Percentiles rank a stretch among this genome's conserved stretches.
These are phyloP conservation scores for Russula dissimulans DNA, from an alignment of 768 basidiomycete genomes.

Conservation along the genomic window DNA sequence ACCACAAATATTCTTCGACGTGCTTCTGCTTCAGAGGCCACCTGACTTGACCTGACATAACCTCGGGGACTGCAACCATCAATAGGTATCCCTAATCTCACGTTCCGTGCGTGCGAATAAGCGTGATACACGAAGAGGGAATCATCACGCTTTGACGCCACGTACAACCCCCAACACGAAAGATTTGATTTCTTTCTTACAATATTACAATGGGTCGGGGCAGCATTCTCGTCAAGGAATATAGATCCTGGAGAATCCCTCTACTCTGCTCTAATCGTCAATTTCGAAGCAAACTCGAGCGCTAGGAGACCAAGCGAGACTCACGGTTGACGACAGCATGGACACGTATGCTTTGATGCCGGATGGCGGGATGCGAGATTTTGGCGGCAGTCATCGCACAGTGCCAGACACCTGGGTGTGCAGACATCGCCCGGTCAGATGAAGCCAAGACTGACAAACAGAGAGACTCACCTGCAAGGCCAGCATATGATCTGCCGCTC, in stretches of 20 bases:
- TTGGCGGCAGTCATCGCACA: slow-evolving; percentile 60
- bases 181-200: neutral
- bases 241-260: slow-evolving; percentile 55
- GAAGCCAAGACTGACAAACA: neutral
- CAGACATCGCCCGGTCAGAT: neutral
- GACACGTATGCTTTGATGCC: slow-evolving; percentile 53
- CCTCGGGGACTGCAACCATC: neutral
- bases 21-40: neutral
- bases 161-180: neutral
- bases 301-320: slow-evolving; percentile 5
- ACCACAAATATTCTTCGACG: too few relatives aligned
- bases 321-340: slow-evolving; percentile 49
- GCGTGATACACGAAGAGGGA: neutral
- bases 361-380: slow-evolving; percentile 46
- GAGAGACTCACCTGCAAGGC: slow-evolving; percentile 60
- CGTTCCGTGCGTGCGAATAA: neutral
- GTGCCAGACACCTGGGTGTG: slow-evolving; percentile 35
- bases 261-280: slow-evolving; percentile 26
- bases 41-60: neutral
- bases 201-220: neutral
- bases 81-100: neutral
- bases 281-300: neutral
- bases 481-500: slow-evolving; percentile 68
- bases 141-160: neutral
- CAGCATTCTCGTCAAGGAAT: slow-evolving; percentile 33